Base-by-base conservation (phyloP, 441 rosid genomes). In the Aquilaria agallochum region DNA sequence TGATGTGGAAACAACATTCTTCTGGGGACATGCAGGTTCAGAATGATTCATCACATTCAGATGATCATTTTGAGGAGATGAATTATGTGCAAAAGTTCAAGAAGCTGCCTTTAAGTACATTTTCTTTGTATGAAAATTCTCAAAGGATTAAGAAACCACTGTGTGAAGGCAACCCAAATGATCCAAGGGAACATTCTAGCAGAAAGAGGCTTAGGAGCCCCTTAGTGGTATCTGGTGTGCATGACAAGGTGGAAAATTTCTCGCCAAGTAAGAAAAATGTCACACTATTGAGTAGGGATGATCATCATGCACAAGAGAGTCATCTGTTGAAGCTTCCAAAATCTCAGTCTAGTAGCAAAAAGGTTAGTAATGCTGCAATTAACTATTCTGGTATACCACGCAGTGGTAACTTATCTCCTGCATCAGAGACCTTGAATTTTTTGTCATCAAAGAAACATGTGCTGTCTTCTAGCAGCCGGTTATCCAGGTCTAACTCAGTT, bases 141-240 rank as follows among this genome's bases (percentile, higher is more conserved):
- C 78, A 68, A 66, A 73, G 71, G 64, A 65, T 54, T 56, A 83
- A 78, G 57, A 80, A 68, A 53, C 65, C 66, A 6, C 62, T 54
- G 53, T 67, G 61, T 56, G 68, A 74, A 52, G 69, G 56, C 58
- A 77, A 55, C 42, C 68, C 44, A 55, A 67, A 56, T 56, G 63
- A 72, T 12, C 73, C 58, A 62, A 68, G 50, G 71, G 80, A 74
- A 69, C 74, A 36, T 64, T 74, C 78, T 58, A 81, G 70, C 50
- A 77, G 73, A 64, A 84, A 82, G 79, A 75, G 67, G 65, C 60
- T 60, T 51, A 69, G 86, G 40, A 75, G 80, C 69, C 69, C 69
- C 63, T 67, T 68, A 49, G 53, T 65, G 63, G 76, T 66, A 76
- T 71, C 72, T 64, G 76, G 48, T 53, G 60, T 65, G 44, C 59